These are phyloP conservation scores for Amauroascus niger DNA, from an alignment of 2,329 filamentous ascomycete genomes.

Conservation along the genomic window DNA sequence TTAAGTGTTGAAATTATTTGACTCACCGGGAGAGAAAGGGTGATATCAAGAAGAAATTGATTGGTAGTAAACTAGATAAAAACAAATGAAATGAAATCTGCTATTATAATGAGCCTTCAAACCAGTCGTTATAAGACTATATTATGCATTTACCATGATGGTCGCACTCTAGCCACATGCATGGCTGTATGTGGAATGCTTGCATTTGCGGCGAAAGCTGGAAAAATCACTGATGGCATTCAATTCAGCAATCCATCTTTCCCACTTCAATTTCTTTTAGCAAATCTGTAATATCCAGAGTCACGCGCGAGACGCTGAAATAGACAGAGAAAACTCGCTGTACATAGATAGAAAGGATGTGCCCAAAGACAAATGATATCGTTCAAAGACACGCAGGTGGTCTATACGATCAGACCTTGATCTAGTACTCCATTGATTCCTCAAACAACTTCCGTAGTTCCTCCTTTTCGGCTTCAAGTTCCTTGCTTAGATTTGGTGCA, in stretches of 20 bases:
- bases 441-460: slow-evolving; percentile 63
- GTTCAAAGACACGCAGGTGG: not conserved
- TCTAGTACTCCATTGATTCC: slow-evolving; percentile 46
- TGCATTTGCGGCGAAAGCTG: no score
- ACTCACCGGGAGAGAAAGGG: not conserved
- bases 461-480: slow-evolving; percentile 60
- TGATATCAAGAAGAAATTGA: not conserved
- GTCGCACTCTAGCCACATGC: no score
- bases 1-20: not conserved
- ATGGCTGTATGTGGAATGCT: no score
- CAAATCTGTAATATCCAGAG: no score
- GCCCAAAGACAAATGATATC: no score
- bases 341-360: no score
- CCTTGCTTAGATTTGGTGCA: slow-evolving; percentile 67
- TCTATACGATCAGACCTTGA: not conserved
- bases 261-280: no score
- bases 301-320: no score
- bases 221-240: no score
- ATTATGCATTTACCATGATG: no score
- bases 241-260: no score
- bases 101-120: not conserved
- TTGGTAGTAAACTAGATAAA: not conserved
- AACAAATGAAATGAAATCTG: not conserved
- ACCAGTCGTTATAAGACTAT: not conserved
- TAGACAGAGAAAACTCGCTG: no score